Conservation (phyloP, 2,329 filamentous ascomycete species). For the Dactylellina haptotyla region DNA sequence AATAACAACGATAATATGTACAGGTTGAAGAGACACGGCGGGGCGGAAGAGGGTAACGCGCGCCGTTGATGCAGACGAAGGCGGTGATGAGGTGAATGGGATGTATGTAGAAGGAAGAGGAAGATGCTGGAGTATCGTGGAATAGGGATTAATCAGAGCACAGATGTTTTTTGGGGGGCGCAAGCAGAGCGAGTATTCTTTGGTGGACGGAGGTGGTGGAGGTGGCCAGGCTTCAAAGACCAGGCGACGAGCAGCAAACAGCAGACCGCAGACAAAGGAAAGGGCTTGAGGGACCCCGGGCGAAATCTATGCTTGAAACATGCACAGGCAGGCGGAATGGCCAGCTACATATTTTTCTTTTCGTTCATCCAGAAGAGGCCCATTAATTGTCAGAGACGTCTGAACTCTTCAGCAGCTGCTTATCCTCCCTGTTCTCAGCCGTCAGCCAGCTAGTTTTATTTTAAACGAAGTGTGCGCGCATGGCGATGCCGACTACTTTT, state of each 20-base stretch:
- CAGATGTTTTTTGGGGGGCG: slow-evolving; percentile 45
- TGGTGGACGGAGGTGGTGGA: slow-evolving; percentile 15
- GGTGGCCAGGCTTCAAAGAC: slow-evolving; percentile 38
- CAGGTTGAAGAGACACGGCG: slow-evolving; percentile 40
- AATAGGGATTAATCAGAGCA: slow-evolving; percentile 43
- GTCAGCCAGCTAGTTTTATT: not conserved
- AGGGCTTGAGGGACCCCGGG: slow-evolving; percentile 15
- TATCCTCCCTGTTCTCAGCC: slow-evolving; percentile 7
- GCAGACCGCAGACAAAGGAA: slow-evolving; percentile 12
- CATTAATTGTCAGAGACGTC: slow-evolving; percentile 31
- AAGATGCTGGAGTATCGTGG: slow-evolving; percentile 27
- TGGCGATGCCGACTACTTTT: too few species aligned
- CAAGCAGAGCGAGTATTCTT: slow-evolving; percentile 35
- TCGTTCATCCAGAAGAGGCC: slow-evolving; percentile 18
- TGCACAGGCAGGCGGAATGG: slow-evolving; percentile 48
- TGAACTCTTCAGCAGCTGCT: not conserved
- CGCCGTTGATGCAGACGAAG: slow-evolving; percentile 22
- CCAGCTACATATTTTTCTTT: slow-evolving; percentile 23
- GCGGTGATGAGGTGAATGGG: too few species aligned
- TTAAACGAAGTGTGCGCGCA: too few species aligned
- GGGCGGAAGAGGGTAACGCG: slow-evolving; percentile 7
- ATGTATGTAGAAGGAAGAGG: slow-evolving; percentile 20
- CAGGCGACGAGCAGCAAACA: slow-evolving; percentile 4
- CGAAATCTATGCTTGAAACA: slow-evolving; percentile 50
- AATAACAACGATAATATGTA: slow-evolving; percentile 51